Percentiles rank a stretch among this genome's conserved stretches.
phyloP scores from a whole-genome alignment of 1,284 basidiomycete species.

The Ceratobasidium papillatum region DNA sequence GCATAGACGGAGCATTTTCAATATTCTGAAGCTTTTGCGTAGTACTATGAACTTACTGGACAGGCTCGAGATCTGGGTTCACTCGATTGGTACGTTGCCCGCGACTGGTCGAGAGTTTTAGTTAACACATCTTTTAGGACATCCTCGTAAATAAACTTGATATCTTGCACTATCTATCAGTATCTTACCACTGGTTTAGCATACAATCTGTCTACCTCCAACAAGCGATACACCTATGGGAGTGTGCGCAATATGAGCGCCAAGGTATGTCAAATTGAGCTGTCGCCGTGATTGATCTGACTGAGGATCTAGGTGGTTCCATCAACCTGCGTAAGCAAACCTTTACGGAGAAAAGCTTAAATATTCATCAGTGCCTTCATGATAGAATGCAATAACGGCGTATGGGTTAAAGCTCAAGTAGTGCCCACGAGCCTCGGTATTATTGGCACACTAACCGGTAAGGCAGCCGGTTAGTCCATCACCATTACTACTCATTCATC shows the following conservation, averaged over 20 bases:
- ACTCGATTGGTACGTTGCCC: slow-evolving; percentile 43
- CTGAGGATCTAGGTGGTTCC: slow-evolving; percentile 37
- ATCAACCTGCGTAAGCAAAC: slow-evolving; percentile 46
- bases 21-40: slow-evolving; percentile 16
- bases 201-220: slow-evolving; percentile 43
- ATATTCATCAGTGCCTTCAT: background rate
- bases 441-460: slow-evolving; percentile 41
- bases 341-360: background rate
- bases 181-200: slow-evolving; percentile 18
- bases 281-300: background rate
- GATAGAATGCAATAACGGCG: slow-evolving; percentile 45
- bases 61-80: slow-evolving; percentile 27
- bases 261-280: slow-evolving; percentile 39
- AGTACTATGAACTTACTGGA: slow-evolving; percentile 47
- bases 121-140: slow-evolving; percentile 15
- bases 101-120: background rate
- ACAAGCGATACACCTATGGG: slow-evolving; percentile 42
- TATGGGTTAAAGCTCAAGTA: slow-evolving; percentile 34
- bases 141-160: slow-evolving; percentile 3
- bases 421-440: slow-evolving; percentile 22
- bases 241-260: slow-evolving; percentile 29
- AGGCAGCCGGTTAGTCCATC: background rate
- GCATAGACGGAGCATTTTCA: background rate
- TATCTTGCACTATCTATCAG: background rate
- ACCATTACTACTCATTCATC: background rate